phyloP scores from a whole-genome alignment of 768 basidiomycete genomes.

The Mycena filopes region DNA sequence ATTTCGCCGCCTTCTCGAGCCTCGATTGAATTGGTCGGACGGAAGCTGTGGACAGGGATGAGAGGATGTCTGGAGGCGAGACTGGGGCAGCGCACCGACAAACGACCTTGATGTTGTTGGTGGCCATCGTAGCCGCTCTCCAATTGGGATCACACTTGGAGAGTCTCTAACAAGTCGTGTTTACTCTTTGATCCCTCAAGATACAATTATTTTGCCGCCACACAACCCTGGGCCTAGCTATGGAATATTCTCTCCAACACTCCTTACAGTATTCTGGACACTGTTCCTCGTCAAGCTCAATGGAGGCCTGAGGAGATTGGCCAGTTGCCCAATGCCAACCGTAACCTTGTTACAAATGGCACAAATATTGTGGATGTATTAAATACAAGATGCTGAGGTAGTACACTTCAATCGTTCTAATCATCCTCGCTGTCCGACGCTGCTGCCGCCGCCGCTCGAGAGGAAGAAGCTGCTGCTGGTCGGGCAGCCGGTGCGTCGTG shows the following conservation, averaged over 20 bases:
- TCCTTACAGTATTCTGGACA: too few relatives aligned
- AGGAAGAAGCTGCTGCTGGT: slow-evolving; percentile 68
- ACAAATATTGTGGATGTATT: too few relatives aligned
- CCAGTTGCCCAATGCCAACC: too few relatives aligned
- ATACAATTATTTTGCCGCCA: too few relatives aligned
- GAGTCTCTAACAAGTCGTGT: slow-evolving; percentile 3
- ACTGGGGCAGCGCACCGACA: slow-evolving; percentile 78
- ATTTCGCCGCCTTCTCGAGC: slow-evolving; percentile 87
- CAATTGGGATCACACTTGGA: slow-evolving; percentile 5
- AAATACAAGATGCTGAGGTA: too few relatives aligned
- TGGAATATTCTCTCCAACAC: too few relatives aligned
- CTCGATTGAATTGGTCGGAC: slow-evolving; percentile 94
- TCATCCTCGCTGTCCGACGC: slow-evolving; percentile 64
- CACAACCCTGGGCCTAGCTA: too few relatives aligned
- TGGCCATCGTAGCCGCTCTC: slow-evolving; percentile 58
- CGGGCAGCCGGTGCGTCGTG: slow-evolving; percentile 64
- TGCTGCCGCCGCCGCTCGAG: slow-evolving; percentile 58
- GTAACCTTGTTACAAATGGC: too few relatives aligned
- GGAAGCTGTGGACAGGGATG: slow-evolving; percentile 70
- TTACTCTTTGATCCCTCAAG: not conserved
- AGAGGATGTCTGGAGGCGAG: slow-evolving; percentile 21
- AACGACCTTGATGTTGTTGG: slow-evolving; percentile 97
- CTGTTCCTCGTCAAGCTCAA: too few relatives aligned
- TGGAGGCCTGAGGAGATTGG: too few relatives aligned
- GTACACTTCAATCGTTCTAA: slow-evolving; percentile 10